Evolutionary conservation across 805 yeast species (phyloP).

Genomic region (Candida boidinii): DNA sequence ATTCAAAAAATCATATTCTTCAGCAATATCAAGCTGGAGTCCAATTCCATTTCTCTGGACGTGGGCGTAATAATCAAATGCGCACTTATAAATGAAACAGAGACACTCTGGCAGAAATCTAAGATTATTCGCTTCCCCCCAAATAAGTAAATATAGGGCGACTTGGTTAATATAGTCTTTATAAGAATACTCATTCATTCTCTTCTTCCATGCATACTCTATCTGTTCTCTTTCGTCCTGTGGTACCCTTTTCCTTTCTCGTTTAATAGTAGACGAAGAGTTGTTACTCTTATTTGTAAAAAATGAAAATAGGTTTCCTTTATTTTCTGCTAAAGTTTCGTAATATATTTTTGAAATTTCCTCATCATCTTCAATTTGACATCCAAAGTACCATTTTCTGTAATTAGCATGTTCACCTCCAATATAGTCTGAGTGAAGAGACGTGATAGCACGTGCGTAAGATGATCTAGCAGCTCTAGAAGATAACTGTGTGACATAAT

Average conservation of each 20-base stretch:
- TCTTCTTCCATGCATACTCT: conserved; percentile 69
- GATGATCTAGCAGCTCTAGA: conserved; percentile 78
- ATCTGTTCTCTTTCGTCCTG: conserved; percentile 50
- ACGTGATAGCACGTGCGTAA: conserved; percentile 59
- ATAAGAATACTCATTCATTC: conserved; percentile 47
- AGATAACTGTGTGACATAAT: conserved; percentile 71
- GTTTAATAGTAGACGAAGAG: conserved; percentile 26
- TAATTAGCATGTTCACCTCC: conserved; percentile 87
- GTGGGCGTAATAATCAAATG: conserved; percentile 37
- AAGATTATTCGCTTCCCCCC: conserved; percentile 75
- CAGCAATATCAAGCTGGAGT: conserved; percentile 5
- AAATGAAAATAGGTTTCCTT: conserved; percentile 64
- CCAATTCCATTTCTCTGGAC: conserved; percentile 19
- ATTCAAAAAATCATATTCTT: conserved; percentile 25
- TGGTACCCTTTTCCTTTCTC: conserved; percentile 6
- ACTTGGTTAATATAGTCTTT: conserved; percentile 57
- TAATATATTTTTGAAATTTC: conserved; percentile 46
- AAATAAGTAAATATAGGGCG: conserved; percentile 52
- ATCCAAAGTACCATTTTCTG: conserved; percentile 88
- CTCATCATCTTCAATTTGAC: conserved; percentile 70
- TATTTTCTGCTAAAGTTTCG: conserved; percentile 53
- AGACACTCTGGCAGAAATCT: conserved; percentile 41
- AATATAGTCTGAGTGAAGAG: conserved; percentile 83
- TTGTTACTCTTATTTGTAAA: no score
- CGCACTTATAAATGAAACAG: conserved; percentile 51